These are phyloP conservation scores for Russula compacta DNA, from an alignment of 768 basidiomycete species.

Conservation along the genomic window DNA sequence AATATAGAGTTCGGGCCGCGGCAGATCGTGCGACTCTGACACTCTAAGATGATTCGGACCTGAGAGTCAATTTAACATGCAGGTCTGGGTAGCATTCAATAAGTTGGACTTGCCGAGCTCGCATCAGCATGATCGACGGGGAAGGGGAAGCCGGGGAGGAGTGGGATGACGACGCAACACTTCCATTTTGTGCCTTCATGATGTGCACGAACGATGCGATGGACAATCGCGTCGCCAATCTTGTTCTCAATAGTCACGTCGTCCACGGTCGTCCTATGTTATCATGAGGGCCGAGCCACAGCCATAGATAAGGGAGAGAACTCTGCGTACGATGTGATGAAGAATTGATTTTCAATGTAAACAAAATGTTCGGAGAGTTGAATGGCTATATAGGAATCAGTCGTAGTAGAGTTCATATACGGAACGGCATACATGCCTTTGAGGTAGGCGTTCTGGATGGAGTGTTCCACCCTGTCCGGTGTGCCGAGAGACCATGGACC, in stretches of 20 bases:
- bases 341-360: constrained; percentile 95
- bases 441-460: constrained; percentile 90
- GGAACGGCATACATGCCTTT: constrained; percentile 44
- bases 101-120: constrained; percentile 55
- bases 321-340: constrained; percentile 69
- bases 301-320: not conserved
- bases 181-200: constrained; percentile 76
- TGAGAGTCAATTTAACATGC: constrained; percentile 25
- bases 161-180: constrained; percentile 86
- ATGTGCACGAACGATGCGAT: constrained; percentile 84
- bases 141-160: constrained; percentile 88
- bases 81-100: not conserved
- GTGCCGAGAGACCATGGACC: constrained; percentile 98
- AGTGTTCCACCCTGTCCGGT: constrained; percentile 71
- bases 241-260: constrained; percentile 85
- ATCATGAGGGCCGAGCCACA: not conserved
- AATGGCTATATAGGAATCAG: constrained; percentile 47
- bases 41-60: constrained; percentile 93
- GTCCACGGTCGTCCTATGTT: constrained; percentile 63
- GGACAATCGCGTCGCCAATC: constrained; percentile 90
- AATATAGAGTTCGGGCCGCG: constrained; percentile 92
- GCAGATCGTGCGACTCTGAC: constrained; percentile 82
- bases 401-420: not conserved
- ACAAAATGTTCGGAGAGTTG: constrained; percentile 94
- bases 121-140: constrained; percentile 91